Evolutionary conservation across 2,329 filamentous ascomycete genomes (phyloP), one percentile per base, ranked within the genome.

Genomic region (Stylonectria norvegica): DNA sequence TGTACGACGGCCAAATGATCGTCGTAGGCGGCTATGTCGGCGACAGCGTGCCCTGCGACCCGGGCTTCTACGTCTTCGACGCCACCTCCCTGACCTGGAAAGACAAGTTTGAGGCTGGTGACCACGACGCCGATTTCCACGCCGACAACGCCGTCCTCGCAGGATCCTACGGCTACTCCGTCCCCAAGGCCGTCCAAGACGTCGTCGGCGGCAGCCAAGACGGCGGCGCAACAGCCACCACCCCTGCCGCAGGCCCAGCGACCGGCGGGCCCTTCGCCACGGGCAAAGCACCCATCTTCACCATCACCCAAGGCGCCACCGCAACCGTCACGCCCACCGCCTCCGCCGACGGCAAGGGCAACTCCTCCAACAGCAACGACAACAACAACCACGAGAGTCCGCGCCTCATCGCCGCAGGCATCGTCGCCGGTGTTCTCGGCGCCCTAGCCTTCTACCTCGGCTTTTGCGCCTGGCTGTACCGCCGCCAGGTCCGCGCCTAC

Each of bases 381-480:
- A 20, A 23, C 20, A 9, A 38, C 15, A 18, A 42, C n/a, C 49
- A 43, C 2, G 56, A 58, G 10, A 66, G 62, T 20, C 58, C 61
- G 0, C 70, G 69, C 0, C 66, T 71, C 11, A 69, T 76, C 36
- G 68, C 68, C 12, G 69, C 71, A 2, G 68, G 70, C 18, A 64
- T 83, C 15, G 67, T 89, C 20, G 85, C 85, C 1, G 83, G 81
- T n/a, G 56, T 83, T 4, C 71, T 85, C 4, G 78, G 78, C 34
- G 52, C 85, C 14, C 55, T 80, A 0, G 81, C 81, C 2, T 65
- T 68, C 2, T 87, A 86, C 59, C 73, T 86, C 10, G 81, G 79
- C 32, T 87, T 85, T 68, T 86, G 82, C 63, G 75, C 78, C 14
- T 88, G 81, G 78, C 67, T 89, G 6, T 89, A 89, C 68, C 75